Evolutionary conservation across 2,329 filamentous ascomycete genomes (phyloP), one percentile per base, ranked within the genome.

Genomic region (Penicillium palitans): DNA sequence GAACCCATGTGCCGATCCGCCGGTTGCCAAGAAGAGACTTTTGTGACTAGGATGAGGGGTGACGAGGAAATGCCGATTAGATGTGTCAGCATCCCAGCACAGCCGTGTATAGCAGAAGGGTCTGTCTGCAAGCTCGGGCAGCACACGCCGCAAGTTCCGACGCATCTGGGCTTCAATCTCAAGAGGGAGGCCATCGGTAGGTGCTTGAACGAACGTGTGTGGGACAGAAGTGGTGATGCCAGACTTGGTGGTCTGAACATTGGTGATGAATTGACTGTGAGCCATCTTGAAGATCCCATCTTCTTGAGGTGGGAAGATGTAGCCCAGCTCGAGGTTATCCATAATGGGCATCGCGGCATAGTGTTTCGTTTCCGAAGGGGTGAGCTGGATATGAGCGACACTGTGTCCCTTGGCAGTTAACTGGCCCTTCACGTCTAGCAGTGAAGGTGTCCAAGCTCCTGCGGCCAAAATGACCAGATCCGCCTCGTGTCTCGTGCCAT

Each of bases 321-420:
- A 61, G 7, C 62, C 57, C 27, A 57, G 9, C 39, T 66, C 66
- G 7, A 61, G 51, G 29, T 67, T 62, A 44, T 62, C 60, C 27
- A 63, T 51, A 13, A 68, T 61, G 2, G 64, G 62, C 40, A 64
- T 44, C 4, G 48, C 24, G 6, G 40, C 40, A 53, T 66, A 68
- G n/a, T 60, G 53, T 15, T 49, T 25, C 21, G 39, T 44, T 39
- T 68, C 64, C 0, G 31, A 45, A 13, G 59, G 59, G 3, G 59
- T 49, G 10, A 68, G 55, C n/a, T 64, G 59, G 41, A 68, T 66
- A 48, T 66, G 61, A 4, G 59, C 63, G 3, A 68, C 61, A 21
- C 37, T 46, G 40, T 61, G 57, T 29, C 57, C 61, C 49, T 61
- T 65, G 3, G 66, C 60, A 6, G 37, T 57, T 40, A 67, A 50